Conservation (phyloP, 306 rosid genomes). For the Arachis hypogaea region DNA sequence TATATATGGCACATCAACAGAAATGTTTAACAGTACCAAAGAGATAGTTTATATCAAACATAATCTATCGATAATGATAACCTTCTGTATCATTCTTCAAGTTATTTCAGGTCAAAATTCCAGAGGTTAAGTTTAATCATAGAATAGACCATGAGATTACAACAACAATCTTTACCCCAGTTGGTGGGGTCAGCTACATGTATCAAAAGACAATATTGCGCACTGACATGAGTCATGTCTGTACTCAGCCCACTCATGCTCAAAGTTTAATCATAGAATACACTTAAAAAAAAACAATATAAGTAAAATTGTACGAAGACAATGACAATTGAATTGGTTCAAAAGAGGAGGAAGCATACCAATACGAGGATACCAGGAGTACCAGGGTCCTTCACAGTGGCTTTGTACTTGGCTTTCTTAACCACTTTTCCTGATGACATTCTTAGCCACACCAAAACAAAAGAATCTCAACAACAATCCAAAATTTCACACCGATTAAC, state of each 20-base stretch:
- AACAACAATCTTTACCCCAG: no score
- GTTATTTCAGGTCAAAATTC: not conserved
- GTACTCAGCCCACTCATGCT: no score
- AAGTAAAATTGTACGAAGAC: not conserved
- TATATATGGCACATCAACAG: no score
- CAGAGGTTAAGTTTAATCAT: not conserved
- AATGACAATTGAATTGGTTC: slow-evolving; percentile 20
- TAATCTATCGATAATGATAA: not conserved
- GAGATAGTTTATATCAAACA: no score
- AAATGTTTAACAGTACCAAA: not conserved
- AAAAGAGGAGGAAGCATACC: slow-evolving; percentile 47
- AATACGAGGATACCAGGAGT: slow-evolving; percentile 77
- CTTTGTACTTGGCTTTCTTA: slow-evolving; percentile 83
- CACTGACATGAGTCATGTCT: no score
- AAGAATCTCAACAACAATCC: slow-evolving; percentile 22
- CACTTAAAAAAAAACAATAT: no score
- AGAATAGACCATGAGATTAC: not conserved
- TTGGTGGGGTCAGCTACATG: no score
- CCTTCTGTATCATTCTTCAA: not conserved
- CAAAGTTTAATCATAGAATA: no score
- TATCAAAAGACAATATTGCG: no score
- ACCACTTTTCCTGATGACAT: slow-evolving; percentile 69
- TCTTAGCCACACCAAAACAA: not conserved
- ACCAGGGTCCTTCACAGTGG: slow-evolving; percentile 75
- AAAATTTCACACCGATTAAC: not conserved